Conservation (phyloP, 768 basidiomycete species). For the Russula sp. region DNA sequence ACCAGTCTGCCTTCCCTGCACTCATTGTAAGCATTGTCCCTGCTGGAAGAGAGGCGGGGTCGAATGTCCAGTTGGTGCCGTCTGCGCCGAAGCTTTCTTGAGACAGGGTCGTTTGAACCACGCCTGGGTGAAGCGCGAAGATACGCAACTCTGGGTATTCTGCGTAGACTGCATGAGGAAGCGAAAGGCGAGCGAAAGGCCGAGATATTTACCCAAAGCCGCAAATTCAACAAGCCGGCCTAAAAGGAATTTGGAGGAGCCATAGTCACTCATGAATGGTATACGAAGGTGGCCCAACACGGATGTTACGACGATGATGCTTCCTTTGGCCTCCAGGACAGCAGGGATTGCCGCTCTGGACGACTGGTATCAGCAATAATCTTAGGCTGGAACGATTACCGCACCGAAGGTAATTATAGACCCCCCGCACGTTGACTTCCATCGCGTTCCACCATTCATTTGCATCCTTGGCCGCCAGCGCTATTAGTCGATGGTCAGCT, state of each 20-base stretch:
- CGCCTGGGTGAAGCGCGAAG: slow-evolving; percentile 11
- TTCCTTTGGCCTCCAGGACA: slow-evolving; percentile 5
- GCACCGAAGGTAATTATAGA: slow-evolving; percentile 20
- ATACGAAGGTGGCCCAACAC: slow-evolving; percentile 7
- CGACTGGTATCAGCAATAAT: background rate
- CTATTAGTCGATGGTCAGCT: background rate
- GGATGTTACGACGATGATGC: slow-evolving; percentile 4
- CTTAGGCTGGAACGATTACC: background rate
- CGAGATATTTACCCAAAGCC: background rate
- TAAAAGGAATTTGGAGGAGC: slow-evolving; percentile 5
- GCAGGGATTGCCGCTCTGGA: background rate
- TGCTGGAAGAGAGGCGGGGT: background rate
- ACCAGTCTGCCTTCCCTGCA: slow-evolving; percentile 14
- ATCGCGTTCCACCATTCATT: slow-evolving; percentile 9
- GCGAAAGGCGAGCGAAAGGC: background rate
- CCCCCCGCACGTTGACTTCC: slow-evolving; percentile 11
- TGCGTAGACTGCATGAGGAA: background rate
- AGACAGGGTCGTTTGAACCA: background rate
- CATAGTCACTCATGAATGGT: background rate
- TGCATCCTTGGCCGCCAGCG: background rate
- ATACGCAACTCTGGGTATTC: slow-evolving; percentile 8
- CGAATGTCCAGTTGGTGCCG: background rate
- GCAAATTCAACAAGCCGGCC: slow-evolving; percentile 11
- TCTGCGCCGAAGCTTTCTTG: background rate
- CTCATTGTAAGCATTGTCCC: slow-evolving; percentile 4